Conservation (phyloP, 2,329 filamentous ascomycete species). For the Nectriaceae sp. region DNA sequence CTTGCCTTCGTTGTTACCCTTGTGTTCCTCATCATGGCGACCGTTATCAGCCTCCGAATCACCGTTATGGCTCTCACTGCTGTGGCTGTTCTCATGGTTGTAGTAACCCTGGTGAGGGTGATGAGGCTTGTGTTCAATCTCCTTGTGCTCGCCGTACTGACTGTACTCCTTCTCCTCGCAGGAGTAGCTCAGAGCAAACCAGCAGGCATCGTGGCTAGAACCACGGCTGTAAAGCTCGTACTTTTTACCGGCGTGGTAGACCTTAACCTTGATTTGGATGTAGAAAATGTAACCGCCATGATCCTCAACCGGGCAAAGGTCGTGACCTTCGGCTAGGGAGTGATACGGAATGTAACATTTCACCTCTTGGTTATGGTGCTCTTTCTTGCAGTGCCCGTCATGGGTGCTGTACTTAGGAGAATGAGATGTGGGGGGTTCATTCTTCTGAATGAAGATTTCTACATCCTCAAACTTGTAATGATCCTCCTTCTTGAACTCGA, state of each 20-base stretch:
- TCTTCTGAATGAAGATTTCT: conserved; percentile 20
- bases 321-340: conserved; percentile 22
- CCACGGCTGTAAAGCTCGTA: conserved; percentile 26
- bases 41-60: background rate
- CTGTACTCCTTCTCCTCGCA: conserved; percentile 25
- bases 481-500: conserved; percentile 24
- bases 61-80: background rate
- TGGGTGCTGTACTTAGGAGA: conserved; percentile 25
- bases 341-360: conserved; percentile 28
- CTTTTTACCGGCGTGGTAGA: conserved; percentile 23
- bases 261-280: conserved; percentile 27
- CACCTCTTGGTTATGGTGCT: conserved; percentile 22
- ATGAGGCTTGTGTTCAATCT: conserved; percentile 3
- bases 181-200: conserved; percentile 29
- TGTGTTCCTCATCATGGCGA: background rate
- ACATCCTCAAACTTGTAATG: conserved; percentile 32
- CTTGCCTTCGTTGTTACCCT: background rate
- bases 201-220: conserved; percentile 21
- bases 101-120: background rate
- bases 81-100: background rate
- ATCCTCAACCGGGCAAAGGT: conserved; percentile 27
- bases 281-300: conserved; percentile 31
- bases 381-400: conserved; percentile 23
- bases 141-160: conserved; percentile 16
- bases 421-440: conserved; percentile 18